A percentile compares a stretch with the other conserved stretches of the same genome.
Evolutionary conservation across 129 eudicot species (phyloP).

Genomic region (sunflower (Helianthus annuus)): HanXRQr2.0-SUNRISE NC_035441.2:173078307-173078806

Average conservation of each 20-base stretch:
- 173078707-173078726: constrained; percentile 5
- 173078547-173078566: constrained; percentile 80
- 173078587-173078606: constrained; percentile 88
- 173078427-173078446: not conserved
- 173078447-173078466: not conserved
- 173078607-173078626: constrained; percentile 79
- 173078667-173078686: not conserved
- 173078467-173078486: constrained; percentile 11
- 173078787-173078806: not conserved
- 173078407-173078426: constrained; percentile 18
- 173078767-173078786: not conserved
- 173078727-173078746: constrained; percentile 1
- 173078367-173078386: constrained; percentile 92
- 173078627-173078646: constrained; percentile 26
- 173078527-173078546: constrained; percentile 84
- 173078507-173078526: constrained; percentile 84
- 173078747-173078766: not conserved
- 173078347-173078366: constrained; percentile 82
- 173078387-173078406: constrained; percentile 95
- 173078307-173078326: constrained; percentile 73
- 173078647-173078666: not conserved
- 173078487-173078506: constrained; percentile 70
- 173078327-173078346: constrained; percentile 90
- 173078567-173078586: constrained; percentile 88
- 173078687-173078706: not conserved